Evolutionary conservation across 495 filamentous ascomycete species (phyloP), one percentile per base, ranked within the genome.

Genomic region (Bacidia rubella): DNA sequence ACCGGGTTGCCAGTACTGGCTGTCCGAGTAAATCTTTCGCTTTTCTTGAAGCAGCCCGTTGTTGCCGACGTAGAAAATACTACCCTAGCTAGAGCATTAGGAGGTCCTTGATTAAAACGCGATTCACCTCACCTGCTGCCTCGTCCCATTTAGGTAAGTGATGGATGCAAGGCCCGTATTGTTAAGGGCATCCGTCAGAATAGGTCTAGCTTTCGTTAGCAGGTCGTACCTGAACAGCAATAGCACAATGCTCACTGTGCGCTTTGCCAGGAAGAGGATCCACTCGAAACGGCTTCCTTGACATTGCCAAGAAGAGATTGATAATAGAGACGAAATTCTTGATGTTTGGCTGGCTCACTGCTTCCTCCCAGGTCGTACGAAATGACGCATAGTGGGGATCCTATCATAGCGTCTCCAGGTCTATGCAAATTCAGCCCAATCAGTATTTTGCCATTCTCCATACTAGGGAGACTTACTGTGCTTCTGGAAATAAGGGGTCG

Each of bases 171-270:
- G 54, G 3, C 59, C 59, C n/a, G 59, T 62, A 32, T 62, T 59
- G 24, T 62, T 62, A 32, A 62, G 48, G 24, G 59, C 59, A 55
- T 62, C 59, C 1, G 59, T 62, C 26, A 62, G 58, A 19, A 62
- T 59, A 4, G 59, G 59, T 10, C 59, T 62, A 12, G 2, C 27
- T 2, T 20, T 12, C 40, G 27, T 57, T 29, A 57, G 55, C 23
- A 35, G 15, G 29, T 35, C 7, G 15, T 7, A 35, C 7, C 15
- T 35, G 7, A n/a, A 10, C 1, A 12, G 21, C 15, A 21, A 11
- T n/a, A 3, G 2, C n/a, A 11, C 17, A 12, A 35, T 35, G 22
- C 57, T 40, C 41, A 57, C 58, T 21, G 10, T 26, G 58, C 58
- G 26, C 44, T 53, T 45, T 55, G 52, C 58, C 58, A 61, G 26